These are phyloP conservation scores for Colletotrichum aenigma DNA, from an alignment of 2,329 filamentous ascomycete species.

Conservation along the genomic window DNA sequence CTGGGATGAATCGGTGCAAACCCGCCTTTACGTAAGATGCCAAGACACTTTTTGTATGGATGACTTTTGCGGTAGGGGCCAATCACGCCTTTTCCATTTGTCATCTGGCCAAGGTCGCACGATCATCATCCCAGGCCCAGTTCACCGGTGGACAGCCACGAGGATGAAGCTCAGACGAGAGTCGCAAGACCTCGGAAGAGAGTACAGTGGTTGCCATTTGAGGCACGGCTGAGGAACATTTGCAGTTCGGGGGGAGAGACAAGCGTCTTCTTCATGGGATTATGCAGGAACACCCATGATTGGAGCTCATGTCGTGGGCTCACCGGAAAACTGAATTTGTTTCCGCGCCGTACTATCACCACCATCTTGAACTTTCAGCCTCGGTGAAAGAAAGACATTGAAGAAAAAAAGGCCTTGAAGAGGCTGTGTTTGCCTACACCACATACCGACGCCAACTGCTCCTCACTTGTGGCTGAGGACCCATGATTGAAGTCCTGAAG, in stretches of 20 bases:
- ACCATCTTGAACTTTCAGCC: not conserved
- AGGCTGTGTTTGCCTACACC: not conserved
- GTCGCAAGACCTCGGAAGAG: not conserved
- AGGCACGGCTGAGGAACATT: not conserved
- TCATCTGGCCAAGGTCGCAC: not conserved
- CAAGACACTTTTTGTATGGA: not conserved
- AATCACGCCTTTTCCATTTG: not conserved
- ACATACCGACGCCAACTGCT: not conserved
- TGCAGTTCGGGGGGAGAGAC: not conserved
- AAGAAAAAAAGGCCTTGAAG: fast-evolving
- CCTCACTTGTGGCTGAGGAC: not conserved
- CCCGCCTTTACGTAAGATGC: not conserved
- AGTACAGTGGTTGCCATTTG: fast-evolving
- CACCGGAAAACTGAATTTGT: fast-evolving
- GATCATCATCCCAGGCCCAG: not conserved
- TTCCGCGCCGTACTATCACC: not conserved
- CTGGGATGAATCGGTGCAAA: not conserved
- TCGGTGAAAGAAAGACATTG: not conserved
- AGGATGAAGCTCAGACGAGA: not conserved
- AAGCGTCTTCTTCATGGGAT: too few species aligned
- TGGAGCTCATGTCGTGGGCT: not conserved
- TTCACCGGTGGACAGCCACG: not conserved
- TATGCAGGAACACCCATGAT: too few species aligned
- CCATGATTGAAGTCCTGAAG: not conserved
- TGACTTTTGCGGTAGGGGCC: not conserved